Conservation (phyloP, 345 rosid species). For the Salix arbutifolia region DNA sequence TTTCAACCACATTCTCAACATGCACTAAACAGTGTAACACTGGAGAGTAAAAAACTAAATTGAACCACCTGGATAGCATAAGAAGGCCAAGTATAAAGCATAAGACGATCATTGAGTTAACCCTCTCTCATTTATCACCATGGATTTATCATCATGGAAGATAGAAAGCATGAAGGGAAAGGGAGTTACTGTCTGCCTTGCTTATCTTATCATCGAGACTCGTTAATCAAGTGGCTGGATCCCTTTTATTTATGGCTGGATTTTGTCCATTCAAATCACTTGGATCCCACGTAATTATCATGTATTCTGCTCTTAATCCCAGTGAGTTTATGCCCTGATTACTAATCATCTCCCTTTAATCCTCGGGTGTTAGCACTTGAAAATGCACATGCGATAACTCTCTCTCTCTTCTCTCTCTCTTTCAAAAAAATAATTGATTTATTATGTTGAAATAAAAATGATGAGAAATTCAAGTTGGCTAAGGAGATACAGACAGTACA, state of each 20-base stretch:
- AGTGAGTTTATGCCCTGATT: neutral
- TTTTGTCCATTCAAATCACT: neutral
- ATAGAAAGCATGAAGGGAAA: neutral
- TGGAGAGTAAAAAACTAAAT: no score
- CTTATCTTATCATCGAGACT: constrained; percentile 7
- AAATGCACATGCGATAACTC: no score
- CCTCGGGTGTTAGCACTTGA: neutral
- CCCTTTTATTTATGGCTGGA: neutral
- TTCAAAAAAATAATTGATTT: neutral
- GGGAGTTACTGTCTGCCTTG: neutral
- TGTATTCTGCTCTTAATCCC: neutral
- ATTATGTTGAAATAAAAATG: neutral
- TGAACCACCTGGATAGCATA: no score
- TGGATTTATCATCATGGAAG: neutral
- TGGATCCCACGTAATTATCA: constrained; percentile 1
- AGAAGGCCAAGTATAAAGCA: no score
- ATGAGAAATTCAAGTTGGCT: neutral
- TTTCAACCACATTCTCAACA: no score
- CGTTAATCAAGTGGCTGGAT: neutral
- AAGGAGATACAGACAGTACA: neutral
- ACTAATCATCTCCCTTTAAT: neutral
- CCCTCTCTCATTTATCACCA: no score
- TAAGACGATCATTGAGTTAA: no score
- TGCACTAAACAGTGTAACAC: no score
- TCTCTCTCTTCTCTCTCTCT: no score